A percentile compares a stretch with the other conserved stretches of the same genome.
phyloP scores from a whole-genome alignment of 768 basidiomycete genomes.

The Zangia roseola region DNA sequence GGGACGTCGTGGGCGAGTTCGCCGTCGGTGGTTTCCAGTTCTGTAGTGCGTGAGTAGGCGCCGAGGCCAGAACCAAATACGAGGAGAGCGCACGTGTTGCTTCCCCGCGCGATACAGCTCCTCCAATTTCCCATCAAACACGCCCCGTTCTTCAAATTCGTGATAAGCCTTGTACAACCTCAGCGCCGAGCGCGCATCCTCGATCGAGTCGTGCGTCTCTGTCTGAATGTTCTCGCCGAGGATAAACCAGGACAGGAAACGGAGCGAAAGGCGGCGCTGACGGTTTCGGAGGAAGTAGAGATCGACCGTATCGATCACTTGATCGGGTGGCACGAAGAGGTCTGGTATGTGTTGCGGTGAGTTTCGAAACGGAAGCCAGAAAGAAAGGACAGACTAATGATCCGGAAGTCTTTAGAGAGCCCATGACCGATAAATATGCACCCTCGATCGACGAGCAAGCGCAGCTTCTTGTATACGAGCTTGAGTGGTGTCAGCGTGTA shows the following conservation, averaged over 20 bases:
- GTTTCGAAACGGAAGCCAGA: not conserved
- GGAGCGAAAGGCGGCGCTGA: slow-evolving; percentile 85
- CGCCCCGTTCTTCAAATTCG: slow-evolving; percentile 67
- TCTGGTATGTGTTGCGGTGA: slow-evolving; percentile 46
- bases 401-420: slow-evolving; percentile 95
- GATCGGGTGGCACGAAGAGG: slow-evolving; percentile 91
- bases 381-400: slow-evolving; percentile 73
- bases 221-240: slow-evolving; percentile 89
- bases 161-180: slow-evolving; percentile 82
- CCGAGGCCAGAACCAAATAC: no score
- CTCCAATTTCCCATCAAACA: slow-evolving; percentile 87
- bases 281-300: slow-evolving; percentile 84
- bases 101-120: slow-evolving; percentile 77
- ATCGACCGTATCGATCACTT: slow-evolving; percentile 97
- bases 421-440: slow-evolving; percentile 98
- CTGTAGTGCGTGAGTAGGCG: slow-evolving; percentile 26
- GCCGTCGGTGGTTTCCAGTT: slow-evolving; percentile 55
- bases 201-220: slow-evolving; percentile 97
- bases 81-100: slow-evolving; percentile 52
- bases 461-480: slow-evolving; percentile 97
- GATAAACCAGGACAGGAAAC: slow-evolving; percentile 95
- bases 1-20: slow-evolving; percentile 2
- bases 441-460: slow-evolving; percentile 88
- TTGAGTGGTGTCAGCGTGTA: slow-evolving; percentile 94
- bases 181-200: slow-evolving; percentile 87